Conservation (phyloP, 768 basidiomycete species). For the Saitozyma podzolica region DNA sequence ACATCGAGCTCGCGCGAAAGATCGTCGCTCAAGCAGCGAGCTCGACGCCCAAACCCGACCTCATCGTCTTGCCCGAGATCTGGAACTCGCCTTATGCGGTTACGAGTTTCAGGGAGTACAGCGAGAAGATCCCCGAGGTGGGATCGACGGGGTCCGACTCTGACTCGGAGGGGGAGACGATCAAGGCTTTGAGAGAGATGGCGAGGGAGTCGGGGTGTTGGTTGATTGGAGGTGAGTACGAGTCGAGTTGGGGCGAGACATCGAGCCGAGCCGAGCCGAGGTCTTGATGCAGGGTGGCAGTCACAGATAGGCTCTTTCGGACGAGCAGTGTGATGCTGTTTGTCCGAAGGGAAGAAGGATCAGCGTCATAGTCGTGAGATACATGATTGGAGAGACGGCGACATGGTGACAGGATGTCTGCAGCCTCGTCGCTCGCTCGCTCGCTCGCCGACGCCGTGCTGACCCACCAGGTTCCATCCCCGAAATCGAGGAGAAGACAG, state of each 20-base stretch:
- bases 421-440: too few species aligned
- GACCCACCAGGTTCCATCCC: constrained; percentile 77
- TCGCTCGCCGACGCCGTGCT: too few species aligned
- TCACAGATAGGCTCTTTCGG: too few species aligned
- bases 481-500: constrained; percentile 64
- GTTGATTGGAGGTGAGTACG: constrained; percentile 79
- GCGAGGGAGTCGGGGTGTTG: constrained; percentile 78
- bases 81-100: constrained; percentile 57
- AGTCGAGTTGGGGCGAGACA: background rate
- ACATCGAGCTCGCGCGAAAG: constrained; percentile 77
- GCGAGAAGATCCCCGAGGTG: constrained; percentile 59
- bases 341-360: background rate
- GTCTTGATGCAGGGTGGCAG: too few species aligned
- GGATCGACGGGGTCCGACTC: constrained; percentile 2
- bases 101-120: constrained; percentile 73
- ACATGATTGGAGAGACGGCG: too few species aligned
- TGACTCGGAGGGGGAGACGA: constrained; percentile 58
- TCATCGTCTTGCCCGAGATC: constrained; percentile 52
- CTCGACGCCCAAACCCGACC: constrained; percentile 29
- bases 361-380: too few species aligned
- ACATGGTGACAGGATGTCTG: too few species aligned
- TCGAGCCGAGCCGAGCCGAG: too few species aligned
- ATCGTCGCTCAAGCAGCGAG: constrained; percentile 66
- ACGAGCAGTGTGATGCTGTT: background rate
- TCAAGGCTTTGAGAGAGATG: constrained; percentile 74